Evolutionary conservation across 1,284 basidiomycete genomes (phyloP).

Genomic region (Neonothopanus nambi): DNA sequence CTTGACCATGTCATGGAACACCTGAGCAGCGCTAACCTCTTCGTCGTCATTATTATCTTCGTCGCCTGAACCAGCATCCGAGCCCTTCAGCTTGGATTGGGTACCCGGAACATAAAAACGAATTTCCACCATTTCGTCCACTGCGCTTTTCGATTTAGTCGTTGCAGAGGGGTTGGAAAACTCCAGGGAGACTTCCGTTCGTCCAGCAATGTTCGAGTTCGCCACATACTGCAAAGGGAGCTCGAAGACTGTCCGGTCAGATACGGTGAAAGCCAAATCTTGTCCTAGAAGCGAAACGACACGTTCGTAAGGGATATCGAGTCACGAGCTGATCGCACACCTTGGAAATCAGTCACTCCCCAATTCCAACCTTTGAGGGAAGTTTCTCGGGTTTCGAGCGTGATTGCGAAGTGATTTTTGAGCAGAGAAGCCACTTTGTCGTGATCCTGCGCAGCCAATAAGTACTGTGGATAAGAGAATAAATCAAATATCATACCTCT

Average conservation of each 20-base stretch:
- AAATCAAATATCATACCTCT: conserved; percentile 56
- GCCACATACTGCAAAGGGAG: conserved; percentile 86
- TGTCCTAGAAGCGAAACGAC: conserved; percentile 53
- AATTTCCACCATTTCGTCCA: conserved; percentile 95
- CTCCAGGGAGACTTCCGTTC: conserved; percentile 97
- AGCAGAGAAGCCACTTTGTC: conserved; percentile 76
- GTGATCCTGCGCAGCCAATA: conserved; percentile 60
- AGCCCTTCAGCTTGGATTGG: conserved; percentile 65
- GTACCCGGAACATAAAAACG: conserved; percentile 95
- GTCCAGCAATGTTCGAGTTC: conserved; percentile 97
- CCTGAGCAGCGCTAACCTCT: conserved; percentile 89
- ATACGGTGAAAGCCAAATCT: conserved; percentile 89
- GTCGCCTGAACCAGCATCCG: conserved; percentile 76
- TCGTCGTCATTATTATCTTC: conserved; percentile 70
- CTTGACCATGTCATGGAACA: conserved; percentile 96
- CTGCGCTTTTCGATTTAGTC: conserved; percentile 48
- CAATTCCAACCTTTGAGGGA: conserved; percentile 98
- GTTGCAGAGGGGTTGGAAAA: conserved; percentile 65
- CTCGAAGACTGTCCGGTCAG: conserved; percentile 91
- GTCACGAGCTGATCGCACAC: conserved; percentile 37
- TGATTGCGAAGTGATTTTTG: conserved; percentile 84
- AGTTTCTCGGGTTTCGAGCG: conserved; percentile 85
- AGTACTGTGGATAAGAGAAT: neutral
- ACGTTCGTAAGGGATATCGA: neutral
- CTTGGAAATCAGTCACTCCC: conserved; percentile 94